Evolutionary conservation across 164 flowering plant species (phyloP), one percentile per base, ranked within the genome.

Genomic region (Akebia trifoliata): DNA sequence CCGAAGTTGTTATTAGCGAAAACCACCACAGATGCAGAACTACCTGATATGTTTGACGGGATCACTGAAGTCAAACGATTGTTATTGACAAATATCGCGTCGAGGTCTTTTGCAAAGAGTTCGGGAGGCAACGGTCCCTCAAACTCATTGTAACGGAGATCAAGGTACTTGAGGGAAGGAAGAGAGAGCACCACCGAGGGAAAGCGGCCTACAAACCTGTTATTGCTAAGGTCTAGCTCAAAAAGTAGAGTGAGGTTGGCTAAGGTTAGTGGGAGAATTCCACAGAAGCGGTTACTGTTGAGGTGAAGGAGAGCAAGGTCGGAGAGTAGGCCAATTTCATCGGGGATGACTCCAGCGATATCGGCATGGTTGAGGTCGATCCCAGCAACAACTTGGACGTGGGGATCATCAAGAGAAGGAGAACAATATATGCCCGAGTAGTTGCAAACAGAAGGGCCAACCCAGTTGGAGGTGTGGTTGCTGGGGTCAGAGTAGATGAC

Each of bases 211-310:
- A 75, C 84, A 22, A 86, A 84, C 47, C 88, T 52, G 77, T 88
- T 88, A 67, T 81, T 85, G 59, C 96, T 88, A 42, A 88, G 72
- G 60, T 88, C 96, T 38, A 88, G 79, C 77, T 88, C 96, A 48
- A 32, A 76, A 57, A 88, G 81, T 12, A 79, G 79, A 8, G 79
- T 54, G 30, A 87, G 77, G 56, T 75, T 83, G 21, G 79, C 28
- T 2, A 82, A 44, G 30, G 78, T 59, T 43, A 4, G 52, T 3
- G 96, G 96, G 22, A 88, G 55, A 56, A 78, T 75, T 24, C 96
- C 96, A 49, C 85, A 81, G 69, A 88, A 88, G 18, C 90, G 77
- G 70, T 88, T 88, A 71, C 74, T 73, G 73, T 81, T 88, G 15
- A 85, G 67, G 50, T 88, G 96, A 18, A 88, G 43, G 44, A 84